Percentiles rank a stretch among this genome's conserved stretches.
Evolutionary conservation across 2,329 filamentous ascomycete genomes (phyloP).

Genomic region (Knoxdaviesia capensis): DNA sequence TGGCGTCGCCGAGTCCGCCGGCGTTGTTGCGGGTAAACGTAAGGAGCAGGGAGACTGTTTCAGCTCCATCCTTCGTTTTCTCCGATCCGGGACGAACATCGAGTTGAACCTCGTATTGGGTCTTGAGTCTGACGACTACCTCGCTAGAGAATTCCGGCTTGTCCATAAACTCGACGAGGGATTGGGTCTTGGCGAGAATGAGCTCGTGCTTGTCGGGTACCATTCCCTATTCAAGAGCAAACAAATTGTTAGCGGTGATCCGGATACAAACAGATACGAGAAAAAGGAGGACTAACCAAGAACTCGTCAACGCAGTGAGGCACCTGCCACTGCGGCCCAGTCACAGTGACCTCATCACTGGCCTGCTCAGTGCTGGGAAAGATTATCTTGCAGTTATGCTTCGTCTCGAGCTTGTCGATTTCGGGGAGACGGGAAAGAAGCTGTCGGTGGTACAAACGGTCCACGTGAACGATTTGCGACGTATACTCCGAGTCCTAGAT

Average conservation of each 20-base stretch:
- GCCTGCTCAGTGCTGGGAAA: conserved; percentile 96
- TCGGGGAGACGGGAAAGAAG: conserved; percentile 73
- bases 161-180: conserved; percentile 64
- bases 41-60: conserved; percentile 46
- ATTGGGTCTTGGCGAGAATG: conserved; percentile 54
- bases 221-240: conserved; percentile 47
- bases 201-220: conserved; percentile 92
- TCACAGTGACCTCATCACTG: conserved; percentile 88
- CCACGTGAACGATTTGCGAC: conserved; percentile 79
- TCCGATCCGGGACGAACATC: conserved; percentile 42
- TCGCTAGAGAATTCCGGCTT: conserved; percentile 66
- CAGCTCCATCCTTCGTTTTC: conserved; percentile 32
- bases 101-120: conserved; percentile 80
- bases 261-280: background rate
- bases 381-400: conserved; percentile 98
- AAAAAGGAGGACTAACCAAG: conserved; percentile 32
- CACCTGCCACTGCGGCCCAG: conserved; percentile 94
- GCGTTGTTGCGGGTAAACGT: conserved; percentile 94
- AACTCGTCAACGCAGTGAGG: conserved; percentile 93
- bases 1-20: conserved; percentile 82
- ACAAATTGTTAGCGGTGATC: conserved; percentile 8
- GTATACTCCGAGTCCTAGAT: conserved; percentile 82
- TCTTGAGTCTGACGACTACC: conserved; percentile 65
- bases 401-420: conserved; percentile 90
- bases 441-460: conserved; percentile 87